Base-by-base conservation (phyloP, 2,329 filamentous ascomycete species). In the Chlorencoelia australis region DNA sequence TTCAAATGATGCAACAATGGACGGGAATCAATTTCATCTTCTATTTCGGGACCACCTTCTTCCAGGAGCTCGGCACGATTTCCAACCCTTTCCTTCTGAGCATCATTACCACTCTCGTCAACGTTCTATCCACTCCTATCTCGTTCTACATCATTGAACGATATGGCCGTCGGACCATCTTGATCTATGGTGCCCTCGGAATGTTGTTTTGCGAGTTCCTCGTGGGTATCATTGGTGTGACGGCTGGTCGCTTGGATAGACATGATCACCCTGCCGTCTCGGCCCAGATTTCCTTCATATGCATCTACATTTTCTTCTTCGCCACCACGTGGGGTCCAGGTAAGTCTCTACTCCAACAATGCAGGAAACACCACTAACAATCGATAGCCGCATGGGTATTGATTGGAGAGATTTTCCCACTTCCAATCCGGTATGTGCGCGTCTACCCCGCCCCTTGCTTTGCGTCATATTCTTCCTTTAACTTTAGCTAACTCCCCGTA, bases 401-500 rank as follows among this genome's bases (percentile, higher is more conserved):
- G 50, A 88, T 91, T 53, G 86, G 86, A 57, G 86, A 94, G 67
- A 82, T 91, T 62, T 94, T 82, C 75, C 85, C 86, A 40, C 75
- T 94, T 36, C 84, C 83, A 43, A 89, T 94, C 62, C 82, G 87
- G n/a, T n/a, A n/a, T n/a, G n/a, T n/a, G n/a, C n/a, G n/a, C n/a
- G n/a, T n/a, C n/a, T n/a, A n/a, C n/a, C n/a, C n/a, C n/a, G n/a
- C n/a, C n/a, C n/a, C n/a, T n/a, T n/a, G n/a, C n/a, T n/a, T n/a
- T n/a, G n/a, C n/a, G n/a, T n/a, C n/a, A n/a, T n/a, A n/a, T n/a
- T n/a, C n/a, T n/a, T n/a, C n/a, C n/a, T n/a, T n/a, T n/a, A n/a
- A n/a, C n/a, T n/a, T n/a, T n/a, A n/a, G n/a, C n/a, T n/a, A n/a
- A n/a, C n/a, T n/a, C n/a, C n/a, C n/a, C n/a, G n/a, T n/a, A n/a